Base-by-base conservation (phyloP, 1,139 yeast species). In the Blastobotrys arbuscula region DNA sequence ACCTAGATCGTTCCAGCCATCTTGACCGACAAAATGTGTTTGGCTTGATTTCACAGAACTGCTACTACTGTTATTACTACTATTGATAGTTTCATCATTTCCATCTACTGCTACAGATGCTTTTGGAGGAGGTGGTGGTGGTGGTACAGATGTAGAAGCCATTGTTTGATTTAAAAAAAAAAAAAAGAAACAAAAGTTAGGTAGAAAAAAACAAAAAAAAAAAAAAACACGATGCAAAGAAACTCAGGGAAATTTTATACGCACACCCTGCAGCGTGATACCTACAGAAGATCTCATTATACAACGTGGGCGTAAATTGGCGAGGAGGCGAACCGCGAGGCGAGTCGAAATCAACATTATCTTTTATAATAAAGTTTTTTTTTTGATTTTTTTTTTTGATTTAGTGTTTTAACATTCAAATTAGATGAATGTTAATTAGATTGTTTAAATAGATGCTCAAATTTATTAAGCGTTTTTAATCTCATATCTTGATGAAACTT, bases 1-100 rank as follows among this genome's bases (percentile, higher is more conserved):
- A 12, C 48, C 48, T 13, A 45, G 19, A 34, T 45, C 48, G 15
- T 45, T 45, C 48, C 48, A 45, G 13, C 48, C 48, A 12, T 45
- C 44, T 28, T 45, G 48, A 2, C 48, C 48, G 8, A 10, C 16
- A 24, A 21, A 45, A 34, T 45, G 44, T 2, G 48, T 45, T 20
- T 45, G 48, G 26, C 44, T 39, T 13, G 48, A 45, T 26, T 45
- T 42, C 23, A 35, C 34, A 8, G 43, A 19, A 18, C 24, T 15
- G 23, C 15, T 24, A 24, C 9, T 24, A 24, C 28, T 28, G 13
- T 28, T 28, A 9, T 28, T 28, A 28, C 3, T 28, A 28, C n/a
- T 28, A 28, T 28, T 28, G 28, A 7, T 24, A 6, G 10, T 24
- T 7, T 24, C 28, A 10, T 24, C 10, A 24, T 28, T 13, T 28